phyloP scores from a whole-genome alignment of 257 asterid genomes.

The Marsdenia floribunda region DNA sequence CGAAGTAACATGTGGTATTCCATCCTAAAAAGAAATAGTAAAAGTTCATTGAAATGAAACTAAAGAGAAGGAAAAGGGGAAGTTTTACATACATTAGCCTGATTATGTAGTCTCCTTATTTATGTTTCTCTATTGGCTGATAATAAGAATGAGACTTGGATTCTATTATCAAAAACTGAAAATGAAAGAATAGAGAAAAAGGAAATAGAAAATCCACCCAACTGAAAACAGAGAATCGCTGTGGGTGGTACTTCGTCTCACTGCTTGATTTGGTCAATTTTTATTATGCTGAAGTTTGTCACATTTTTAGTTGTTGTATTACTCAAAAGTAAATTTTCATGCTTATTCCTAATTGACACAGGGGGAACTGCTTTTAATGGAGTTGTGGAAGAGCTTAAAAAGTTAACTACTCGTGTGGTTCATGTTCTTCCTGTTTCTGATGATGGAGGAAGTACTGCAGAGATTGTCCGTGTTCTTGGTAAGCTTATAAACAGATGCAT shows the following conservation, averaged over 20 bases:
- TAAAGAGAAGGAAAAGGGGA: not conserved
- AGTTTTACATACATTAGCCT: not conserved
- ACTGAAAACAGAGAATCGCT: not conserved
- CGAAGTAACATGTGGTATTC: not conserved
- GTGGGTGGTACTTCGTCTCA: not conserved
- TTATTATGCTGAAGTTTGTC: not conserved
- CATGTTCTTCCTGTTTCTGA: conserved; percentile 98
- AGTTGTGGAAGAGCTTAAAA: conserved; percentile 91
- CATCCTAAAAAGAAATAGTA: not conserved
- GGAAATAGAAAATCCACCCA: not conserved
- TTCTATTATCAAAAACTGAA: not conserved
- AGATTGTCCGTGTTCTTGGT: conserved; percentile 99
- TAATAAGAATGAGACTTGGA: not conserved
- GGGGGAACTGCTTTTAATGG: conserved; percentile 99
- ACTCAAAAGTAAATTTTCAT: not conserved
- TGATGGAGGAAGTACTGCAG: conserved; percentile 99
- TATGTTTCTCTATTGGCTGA: not conserved
- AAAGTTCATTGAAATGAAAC: not conserved
- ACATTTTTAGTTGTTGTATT: not conserved
- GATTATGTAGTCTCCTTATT: not conserved
- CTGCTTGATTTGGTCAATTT: not conserved
- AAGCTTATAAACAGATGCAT: conserved; percentile 22
- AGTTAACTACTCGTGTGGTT: conserved; percentile 77
- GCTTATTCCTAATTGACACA: conserved; percentile 22
- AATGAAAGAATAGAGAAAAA: not conserved